phyloP scores from a whole-genome alignment of 2,329 filamentous ascomycete genomes.

The Aspergillus brunneoviolaceus region DNA sequence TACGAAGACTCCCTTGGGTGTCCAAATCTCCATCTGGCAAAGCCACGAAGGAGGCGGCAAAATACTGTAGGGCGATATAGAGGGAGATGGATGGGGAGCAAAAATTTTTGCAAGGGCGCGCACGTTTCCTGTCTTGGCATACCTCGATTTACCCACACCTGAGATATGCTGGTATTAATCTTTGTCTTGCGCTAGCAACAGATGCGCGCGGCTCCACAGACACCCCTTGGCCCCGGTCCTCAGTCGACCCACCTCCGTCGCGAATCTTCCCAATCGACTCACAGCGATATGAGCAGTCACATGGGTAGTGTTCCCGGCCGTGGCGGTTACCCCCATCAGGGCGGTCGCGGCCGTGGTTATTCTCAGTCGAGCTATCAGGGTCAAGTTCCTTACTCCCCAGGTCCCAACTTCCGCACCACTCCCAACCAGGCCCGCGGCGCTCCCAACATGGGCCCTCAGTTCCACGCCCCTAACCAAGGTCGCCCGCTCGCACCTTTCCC shows the following conservation, averaged over 20 bases:
- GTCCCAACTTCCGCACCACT: slow-evolving; percentile 52
- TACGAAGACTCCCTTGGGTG: not conserved
- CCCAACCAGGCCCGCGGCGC: slow-evolving; percentile 53
- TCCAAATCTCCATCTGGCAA: too few relatives aligned
- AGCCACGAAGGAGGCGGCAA: not conserved
- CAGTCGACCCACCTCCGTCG: slow-evolving; percentile 79
- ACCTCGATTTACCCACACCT: slow-evolving; percentile 6
- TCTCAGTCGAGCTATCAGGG: slow-evolving; percentile 53
- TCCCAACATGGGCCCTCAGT: slow-evolving; percentile 54
- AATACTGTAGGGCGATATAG: not conserved
- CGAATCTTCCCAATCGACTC: slow-evolving; percentile 80
- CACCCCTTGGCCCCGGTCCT: slow-evolving; percentile 59
- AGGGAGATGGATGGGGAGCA: slow-evolving; percentile 1
- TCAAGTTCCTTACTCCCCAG: slow-evolving; percentile 56
- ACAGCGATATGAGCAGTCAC: slow-evolving; percentile 69
- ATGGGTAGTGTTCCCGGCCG: slow-evolving; percentile 52
- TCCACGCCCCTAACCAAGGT: slow-evolving; percentile 46
- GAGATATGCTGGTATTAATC: slow-evolving; percentile 16
- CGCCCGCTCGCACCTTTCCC: slow-evolving; percentile 50
- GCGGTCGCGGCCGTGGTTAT: slow-evolving; percentile 59
- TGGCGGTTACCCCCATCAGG: slow-evolving; percentile 53
- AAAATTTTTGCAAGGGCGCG: slow-evolving; percentile 1
- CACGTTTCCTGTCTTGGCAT: slow-evolving; percentile 17
- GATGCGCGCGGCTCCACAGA: slow-evolving; percentile 66
- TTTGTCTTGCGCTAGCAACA: slow-evolving; percentile 43